phyloP scores from a whole-genome alignment of 495 filamentous ascomycete species.

The Talaromyces proteolyticus region DNA sequence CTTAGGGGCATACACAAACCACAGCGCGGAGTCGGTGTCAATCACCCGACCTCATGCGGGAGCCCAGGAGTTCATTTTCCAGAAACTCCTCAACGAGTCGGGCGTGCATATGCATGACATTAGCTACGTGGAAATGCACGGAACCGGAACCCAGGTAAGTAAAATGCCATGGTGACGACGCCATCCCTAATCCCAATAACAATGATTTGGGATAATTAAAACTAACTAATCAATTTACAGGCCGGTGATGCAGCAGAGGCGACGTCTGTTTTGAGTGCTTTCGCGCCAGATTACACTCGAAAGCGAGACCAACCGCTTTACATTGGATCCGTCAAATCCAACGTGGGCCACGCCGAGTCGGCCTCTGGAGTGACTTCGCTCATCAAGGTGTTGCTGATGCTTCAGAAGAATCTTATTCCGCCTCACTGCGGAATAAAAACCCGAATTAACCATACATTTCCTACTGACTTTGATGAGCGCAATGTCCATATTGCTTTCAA shows the following conservation, averaged over 20 bases:
- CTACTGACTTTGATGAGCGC: slow-evolving; percentile 64
- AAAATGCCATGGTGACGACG: too few species aligned
- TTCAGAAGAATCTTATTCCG: slow-evolving; percentile 76
- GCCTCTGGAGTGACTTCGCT: slow-evolving; percentile 79
- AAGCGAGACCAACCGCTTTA: slow-evolving; percentile 65
- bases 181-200: too few species aligned
- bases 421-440: slow-evolving; percentile 83
- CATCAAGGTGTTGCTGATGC: slow-evolving; percentile 83
- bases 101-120: slow-evolving; percentile 67
- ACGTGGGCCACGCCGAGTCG: slow-evolving; percentile 86
- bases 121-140: slow-evolving; percentile 84
- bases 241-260: slow-evolving; percentile 78
- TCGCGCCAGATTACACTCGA: slow-evolving; percentile 67
- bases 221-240: too few species aligned
- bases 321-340: slow-evolving; percentile 81
- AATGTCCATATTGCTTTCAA: slow-evolving; percentile 65
- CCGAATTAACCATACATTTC: slow-evolving; percentile 75
- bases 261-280: slow-evolving; percentile 70
- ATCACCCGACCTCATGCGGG: slow-evolving; percentile 77
- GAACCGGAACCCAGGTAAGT: slow-evolving; percentile 83
- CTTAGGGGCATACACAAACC: slow-evolving; percentile 62
- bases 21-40: slow-evolving; percentile 70
- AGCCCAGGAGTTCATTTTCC: slow-evolving; percentile 66
- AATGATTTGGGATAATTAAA: too few species aligned
- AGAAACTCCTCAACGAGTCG: slow-evolving; percentile 60